Conservation (phyloP, 2,329 filamentous ascomycete genomes). For the Fusarium falciforme region DNA sequence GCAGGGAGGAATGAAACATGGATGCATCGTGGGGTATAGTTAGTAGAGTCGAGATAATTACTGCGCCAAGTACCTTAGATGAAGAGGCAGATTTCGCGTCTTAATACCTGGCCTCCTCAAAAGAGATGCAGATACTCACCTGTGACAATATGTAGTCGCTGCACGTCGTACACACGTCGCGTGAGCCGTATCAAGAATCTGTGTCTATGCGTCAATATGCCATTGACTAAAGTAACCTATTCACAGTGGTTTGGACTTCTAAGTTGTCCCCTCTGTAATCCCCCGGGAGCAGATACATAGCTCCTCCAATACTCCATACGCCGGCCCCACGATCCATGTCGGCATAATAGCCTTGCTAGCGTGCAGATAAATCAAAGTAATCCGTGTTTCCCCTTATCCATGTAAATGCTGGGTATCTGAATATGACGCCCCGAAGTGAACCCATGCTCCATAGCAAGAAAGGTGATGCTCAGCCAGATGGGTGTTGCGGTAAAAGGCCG, state of each 20-base stretch:
- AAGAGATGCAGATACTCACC: background rate
- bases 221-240: conserved; percentile 9
- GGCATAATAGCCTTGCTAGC: conserved; percentile 11
- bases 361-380: conserved; percentile 30
- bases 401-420: conserved; percentile 46
- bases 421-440: conserved; percentile 27
- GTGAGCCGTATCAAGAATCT: conserved; percentile 8
- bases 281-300: background rate
- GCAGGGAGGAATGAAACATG: conserved; percentile 24
- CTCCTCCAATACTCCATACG: conserved; percentile 38
- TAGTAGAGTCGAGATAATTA: conserved; percentile 26
- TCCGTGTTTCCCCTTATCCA: conserved; percentile 34
- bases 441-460: conserved; percentile 20
- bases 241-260: conserved; percentile 10
- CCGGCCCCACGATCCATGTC: conserved; percentile 22
- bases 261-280: conserved; percentile 1
- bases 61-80: conserved; percentile 16
- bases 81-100: conserved; percentile 2
- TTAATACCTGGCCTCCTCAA: background rate
- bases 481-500: background rate
- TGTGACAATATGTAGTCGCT: background rate
- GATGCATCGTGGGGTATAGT: conserved; percentile 17
- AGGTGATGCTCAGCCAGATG: conserved; percentile 10
- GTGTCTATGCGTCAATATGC: conserved; percentile 24
- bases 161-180: background rate